Conservation (phyloP, 2,329 filamentous ascomycete genomes). For the Fusarium secorum region DNA sequence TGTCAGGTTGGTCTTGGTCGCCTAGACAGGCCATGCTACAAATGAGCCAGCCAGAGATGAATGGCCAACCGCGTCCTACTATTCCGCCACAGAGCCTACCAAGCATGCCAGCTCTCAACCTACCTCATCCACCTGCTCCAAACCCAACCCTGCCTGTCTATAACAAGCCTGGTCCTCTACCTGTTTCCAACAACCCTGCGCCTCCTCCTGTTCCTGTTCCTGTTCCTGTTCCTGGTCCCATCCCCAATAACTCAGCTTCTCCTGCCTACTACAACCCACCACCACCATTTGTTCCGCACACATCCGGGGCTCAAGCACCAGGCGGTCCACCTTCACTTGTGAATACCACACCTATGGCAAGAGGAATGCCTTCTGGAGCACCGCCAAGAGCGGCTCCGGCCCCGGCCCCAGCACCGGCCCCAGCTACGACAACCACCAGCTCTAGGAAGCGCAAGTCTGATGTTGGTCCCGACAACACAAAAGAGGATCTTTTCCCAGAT, state of each 20-base stretch:
- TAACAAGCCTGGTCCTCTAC: neutral
- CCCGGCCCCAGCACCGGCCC: neutral
- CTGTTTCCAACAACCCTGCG: neutral
- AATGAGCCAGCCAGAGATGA: slow-evolving; percentile 7
- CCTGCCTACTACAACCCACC: slow-evolving; percentile 14
- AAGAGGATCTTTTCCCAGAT: slow-evolving; percentile 34
- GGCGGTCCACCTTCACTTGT: neutral
- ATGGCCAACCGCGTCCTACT: neutral
- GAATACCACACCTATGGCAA: neutral
- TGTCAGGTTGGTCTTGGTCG: slow-evolving; percentile 33
- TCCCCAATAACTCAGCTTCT: neutral
- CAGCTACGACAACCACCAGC: neutral
- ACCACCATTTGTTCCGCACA: slow-evolving; percentile 18
- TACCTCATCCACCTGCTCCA: slow-evolving; percentile 3
- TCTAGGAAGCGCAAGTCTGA: slow-evolving; percentile 39
- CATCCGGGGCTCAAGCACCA: neutral
- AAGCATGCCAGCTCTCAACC: slow-evolving; percentile 13
- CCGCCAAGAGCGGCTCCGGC: neutral
- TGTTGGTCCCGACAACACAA: slow-evolving; percentile 1
- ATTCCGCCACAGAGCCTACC: neutral
- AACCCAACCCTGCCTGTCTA: neutral
- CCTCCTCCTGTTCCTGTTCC: neutral
- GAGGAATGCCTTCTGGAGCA: neutral
- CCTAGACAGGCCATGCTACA: slow-evolving; percentile 29
- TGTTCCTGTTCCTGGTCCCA: neutral